phyloP scores from a whole-genome alignment of 164 flowering plant genomes.

The Paratinospora sagittata region DNA sequence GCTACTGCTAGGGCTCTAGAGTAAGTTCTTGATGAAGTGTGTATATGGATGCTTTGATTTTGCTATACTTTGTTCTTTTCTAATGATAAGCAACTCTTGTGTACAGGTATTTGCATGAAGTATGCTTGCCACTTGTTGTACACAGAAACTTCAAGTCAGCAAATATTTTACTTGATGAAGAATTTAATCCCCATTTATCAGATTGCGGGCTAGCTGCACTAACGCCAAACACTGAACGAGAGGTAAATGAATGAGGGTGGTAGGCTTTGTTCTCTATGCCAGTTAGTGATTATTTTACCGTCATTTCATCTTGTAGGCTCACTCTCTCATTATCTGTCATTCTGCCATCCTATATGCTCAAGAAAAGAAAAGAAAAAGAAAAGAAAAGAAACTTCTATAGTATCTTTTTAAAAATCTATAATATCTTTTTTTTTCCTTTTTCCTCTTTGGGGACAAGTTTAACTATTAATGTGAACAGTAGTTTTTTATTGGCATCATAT shows the following conservation, averaged over 20 bases:
- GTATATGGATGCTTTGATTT: background rate
- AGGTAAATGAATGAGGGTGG: conserved; percentile 41
- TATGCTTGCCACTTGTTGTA: conserved; percentile 87
- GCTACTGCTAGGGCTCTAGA: conserved; percentile 95
- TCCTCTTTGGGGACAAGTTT: background rate
- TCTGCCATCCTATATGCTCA: background rate
- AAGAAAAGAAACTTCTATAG: too few relatives aligned
- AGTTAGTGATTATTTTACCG: background rate
- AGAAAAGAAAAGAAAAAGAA: too few relatives aligned
- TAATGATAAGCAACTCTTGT: conserved; percentile 7
- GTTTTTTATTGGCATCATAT: background rate
- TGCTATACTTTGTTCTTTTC: too few relatives aligned
- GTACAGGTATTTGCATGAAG: conserved; percentile 95
- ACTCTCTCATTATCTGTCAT: background rate
- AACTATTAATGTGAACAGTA: too few relatives aligned
- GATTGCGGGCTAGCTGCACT: conserved; percentile 91
- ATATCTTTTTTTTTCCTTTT: background rate
- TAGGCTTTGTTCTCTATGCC: background rate
- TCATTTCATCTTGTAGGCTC: background rate
- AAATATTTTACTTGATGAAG: conserved; percentile 88
- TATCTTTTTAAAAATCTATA: background rate
- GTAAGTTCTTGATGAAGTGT: conserved; percentile 36
- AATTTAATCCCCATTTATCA: conserved; percentile 79
- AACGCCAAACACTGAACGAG: conserved; percentile 80
- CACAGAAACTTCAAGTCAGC: conserved; percentile 98